A percentile compares a stretch with the other conserved stretches of the same genome.
Evolutionary conservation across 2,329 filamentous ascomycete species (phyloP).

Genomic region (Apiospora pterosperma): DNA sequence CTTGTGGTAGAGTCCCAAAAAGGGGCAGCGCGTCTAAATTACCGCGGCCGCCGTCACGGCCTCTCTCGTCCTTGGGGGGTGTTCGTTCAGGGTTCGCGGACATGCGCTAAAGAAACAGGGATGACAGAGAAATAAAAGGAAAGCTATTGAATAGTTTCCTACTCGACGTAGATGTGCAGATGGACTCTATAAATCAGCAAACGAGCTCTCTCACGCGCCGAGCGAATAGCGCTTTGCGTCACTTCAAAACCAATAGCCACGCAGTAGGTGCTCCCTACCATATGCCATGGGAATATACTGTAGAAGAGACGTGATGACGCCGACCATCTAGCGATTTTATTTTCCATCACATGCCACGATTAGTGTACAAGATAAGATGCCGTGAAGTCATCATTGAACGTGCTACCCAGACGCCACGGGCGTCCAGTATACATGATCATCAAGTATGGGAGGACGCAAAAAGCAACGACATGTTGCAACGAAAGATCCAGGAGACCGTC

Average conservation of each 20-base stretch:
- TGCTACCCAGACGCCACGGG: constrained; percentile 1
- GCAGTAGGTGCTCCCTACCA: neutral
- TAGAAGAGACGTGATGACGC: neutral
- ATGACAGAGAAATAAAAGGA: no score
- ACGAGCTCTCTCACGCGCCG: no score
- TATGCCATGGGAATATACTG: neutral
- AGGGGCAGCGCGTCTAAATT: no score
- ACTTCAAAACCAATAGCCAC: neutral
- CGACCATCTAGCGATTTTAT: constrained; percentile 1
- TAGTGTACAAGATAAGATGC: constrained; percentile 3
- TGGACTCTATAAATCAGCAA: no score
- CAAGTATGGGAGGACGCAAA: neutral
- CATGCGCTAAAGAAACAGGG: no score
- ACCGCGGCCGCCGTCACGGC: no score
- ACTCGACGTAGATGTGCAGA: neutral
- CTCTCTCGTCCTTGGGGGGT: no score
- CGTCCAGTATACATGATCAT: neutral
- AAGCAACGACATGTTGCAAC: neutral
- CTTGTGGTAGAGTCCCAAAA: no score
- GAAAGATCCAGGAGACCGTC: neutral
- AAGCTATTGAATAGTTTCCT: no score
- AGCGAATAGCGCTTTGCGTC: no score
- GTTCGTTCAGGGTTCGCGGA: no score
- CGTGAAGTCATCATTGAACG: neutral
- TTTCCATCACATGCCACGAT: neutral